These are phyloP conservation scores for Mycena indigotica DNA, from an alignment of 768 basidiomycete species.

Conservation along the genomic window DNA sequence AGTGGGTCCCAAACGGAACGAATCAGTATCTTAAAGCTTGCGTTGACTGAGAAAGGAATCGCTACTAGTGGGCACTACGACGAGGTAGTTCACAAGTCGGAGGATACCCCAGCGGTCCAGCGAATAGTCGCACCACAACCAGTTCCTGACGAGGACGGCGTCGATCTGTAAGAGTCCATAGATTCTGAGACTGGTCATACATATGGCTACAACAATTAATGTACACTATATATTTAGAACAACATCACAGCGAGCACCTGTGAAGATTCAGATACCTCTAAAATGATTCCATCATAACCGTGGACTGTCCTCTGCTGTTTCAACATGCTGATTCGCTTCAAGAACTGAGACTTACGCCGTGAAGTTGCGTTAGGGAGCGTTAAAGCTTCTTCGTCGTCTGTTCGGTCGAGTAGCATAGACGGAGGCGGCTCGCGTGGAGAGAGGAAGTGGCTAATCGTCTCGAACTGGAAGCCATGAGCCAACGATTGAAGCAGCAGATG, in stretches of 20 bases:
- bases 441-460: slow-evolving; percentile 77
- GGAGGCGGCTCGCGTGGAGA: slow-evolving; percentile 74
- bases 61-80: slow-evolving; percentile 42
- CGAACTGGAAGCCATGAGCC: slow-evolving; percentile 49
- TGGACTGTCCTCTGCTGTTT: too few species aligned
- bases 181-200: background rate
- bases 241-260: slow-evolving; percentile 76
- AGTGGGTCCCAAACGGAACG: slow-evolving; percentile 83
- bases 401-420: slow-evolving; percentile 79
- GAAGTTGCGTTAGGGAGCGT: slow-evolving; percentile 69
- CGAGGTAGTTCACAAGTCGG: background rate
- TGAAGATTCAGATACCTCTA: slow-evolving; percentile 78
- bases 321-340: background rate
- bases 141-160: slow-evolving; percentile 9
- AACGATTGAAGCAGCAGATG: slow-evolving; percentile 7
- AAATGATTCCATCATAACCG: slow-evolving; percentile 79
- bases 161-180: slow-evolving; percentile 11
- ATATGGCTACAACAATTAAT: slow-evolving; percentile 1
- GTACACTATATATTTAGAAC: slow-evolving; percentile 45
- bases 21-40: slow-evolving; percentile 66
- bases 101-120: background rate
- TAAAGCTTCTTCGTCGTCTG: slow-evolving; percentile 72
- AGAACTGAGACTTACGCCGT: slow-evolving; percentile 50
- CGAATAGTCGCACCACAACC: background rate
- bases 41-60: slow-evolving; percentile 67